phyloP scores from a whole-genome alignment of 257 asterid genomes.

The Capsicum chinense region DNA sequence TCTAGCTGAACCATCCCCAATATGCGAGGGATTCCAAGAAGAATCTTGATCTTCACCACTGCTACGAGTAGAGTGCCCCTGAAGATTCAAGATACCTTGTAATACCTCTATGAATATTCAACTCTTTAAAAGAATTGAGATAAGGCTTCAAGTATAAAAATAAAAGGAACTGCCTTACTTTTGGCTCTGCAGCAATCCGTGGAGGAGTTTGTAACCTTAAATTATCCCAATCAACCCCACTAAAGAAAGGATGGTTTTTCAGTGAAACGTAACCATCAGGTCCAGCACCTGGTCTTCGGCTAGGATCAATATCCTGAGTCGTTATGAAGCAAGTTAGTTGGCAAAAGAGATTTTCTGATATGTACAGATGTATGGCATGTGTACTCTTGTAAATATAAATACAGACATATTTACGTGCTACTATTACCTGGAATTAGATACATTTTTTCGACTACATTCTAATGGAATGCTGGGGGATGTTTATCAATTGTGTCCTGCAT shows the following conservation, averaged over 20 bases:
- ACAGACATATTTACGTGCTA: background rate
- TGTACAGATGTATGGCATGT: background rate
- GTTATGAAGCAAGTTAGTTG: background rate
- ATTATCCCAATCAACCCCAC: constrained; percentile 76
- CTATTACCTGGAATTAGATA: background rate
- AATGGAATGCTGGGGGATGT: background rate
- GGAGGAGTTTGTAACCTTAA: constrained; percentile 81
- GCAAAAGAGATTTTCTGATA: background rate
- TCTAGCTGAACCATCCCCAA: constrained; percentile 68
- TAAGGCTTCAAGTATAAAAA: background rate
- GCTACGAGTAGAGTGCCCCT: constrained; percentile 31
- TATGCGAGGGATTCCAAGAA: constrained; percentile 80
- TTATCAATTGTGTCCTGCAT: constrained; percentile 10
- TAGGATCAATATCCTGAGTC: constrained; percentile 84
- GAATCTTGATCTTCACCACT: constrained; percentile 62
- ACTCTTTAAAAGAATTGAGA: background rate
- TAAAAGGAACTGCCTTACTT: constrained; percentile 48
- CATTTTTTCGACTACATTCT: constrained; percentile 2
- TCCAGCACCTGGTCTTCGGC: constrained; percentile 97
- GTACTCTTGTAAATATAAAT: background rate
- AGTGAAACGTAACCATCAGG: constrained; percentile 76
- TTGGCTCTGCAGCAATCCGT: constrained; percentile 66
- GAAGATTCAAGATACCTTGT: constrained; percentile 28
- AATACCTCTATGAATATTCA: background rate
- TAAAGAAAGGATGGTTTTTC: constrained; percentile 81